Conservation (phyloP, 768 basidiomycete species). For the Mrakia blollopis region DNA sequence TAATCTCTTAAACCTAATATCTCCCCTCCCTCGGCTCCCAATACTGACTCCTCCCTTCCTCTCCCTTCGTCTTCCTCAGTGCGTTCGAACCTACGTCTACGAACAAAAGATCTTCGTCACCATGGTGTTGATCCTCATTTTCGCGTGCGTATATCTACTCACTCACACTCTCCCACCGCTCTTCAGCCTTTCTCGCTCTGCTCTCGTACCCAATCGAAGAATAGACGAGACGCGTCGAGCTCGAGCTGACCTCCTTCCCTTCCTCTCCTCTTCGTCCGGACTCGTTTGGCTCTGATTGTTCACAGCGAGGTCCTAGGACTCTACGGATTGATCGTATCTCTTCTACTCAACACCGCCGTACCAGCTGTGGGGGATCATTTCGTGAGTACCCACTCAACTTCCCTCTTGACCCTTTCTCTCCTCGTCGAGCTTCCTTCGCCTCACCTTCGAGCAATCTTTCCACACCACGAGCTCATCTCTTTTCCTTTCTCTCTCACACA, state of each 20-base stretch:
- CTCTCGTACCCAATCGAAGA: too few species aligned
- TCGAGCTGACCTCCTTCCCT: neutral
- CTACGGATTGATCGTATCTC: constrained; percentile 71
- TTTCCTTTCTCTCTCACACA: too few species aligned
- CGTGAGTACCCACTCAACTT: neutral
- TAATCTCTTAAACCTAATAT: neutral
- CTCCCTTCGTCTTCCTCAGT: constrained; percentile 49
- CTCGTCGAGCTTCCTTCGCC: neutral
- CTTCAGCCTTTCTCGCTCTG: too few species aligned
- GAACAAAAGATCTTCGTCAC: constrained; percentile 87
- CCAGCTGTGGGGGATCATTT: neutral
- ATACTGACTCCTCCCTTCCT: neutral
- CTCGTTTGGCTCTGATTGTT: too few species aligned
- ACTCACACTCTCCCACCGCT: too few species aligned
- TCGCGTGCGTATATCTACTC: constrained; percentile 44
- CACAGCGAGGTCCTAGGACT: constrained; percentile 80
- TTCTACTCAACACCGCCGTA: constrained; percentile 83
- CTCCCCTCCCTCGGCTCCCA: neutral
- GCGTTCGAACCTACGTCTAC: constrained; percentile 83
- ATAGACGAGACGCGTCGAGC: too few species aligned
- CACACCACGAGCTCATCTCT: too few species aligned
- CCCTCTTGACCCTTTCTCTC: neutral
- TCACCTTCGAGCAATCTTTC: too few species aligned
- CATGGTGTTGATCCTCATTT: constrained; percentile 85
- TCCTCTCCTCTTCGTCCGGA: neutral